A percentile compares a stretch with the other conserved stretches of the same genome.
These are phyloP conservation scores for Ceratobasidium sp. DNA, from an alignment of 1,284 basidiomycete genomes.

Conservation along the genomic window DNA sequence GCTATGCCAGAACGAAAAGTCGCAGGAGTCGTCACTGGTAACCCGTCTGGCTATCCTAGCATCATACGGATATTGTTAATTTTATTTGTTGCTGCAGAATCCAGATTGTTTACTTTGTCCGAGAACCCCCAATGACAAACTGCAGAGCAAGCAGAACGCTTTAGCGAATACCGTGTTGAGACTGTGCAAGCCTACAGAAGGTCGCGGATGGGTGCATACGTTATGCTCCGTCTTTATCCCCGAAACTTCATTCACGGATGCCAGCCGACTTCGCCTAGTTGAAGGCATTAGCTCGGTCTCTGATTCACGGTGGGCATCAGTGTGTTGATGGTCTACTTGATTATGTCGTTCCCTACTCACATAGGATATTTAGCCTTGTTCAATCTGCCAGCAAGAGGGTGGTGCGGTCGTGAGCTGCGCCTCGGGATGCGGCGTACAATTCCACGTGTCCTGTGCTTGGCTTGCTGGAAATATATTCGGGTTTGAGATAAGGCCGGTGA, in stretches of 20 bases:
- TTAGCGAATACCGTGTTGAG: conserved; percentile 72
- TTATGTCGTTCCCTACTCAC: conserved; percentile 43
- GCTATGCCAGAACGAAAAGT: conserved; percentile 80
- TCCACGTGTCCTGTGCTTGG: conserved; percentile 93
- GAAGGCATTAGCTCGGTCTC: conserved; percentile 87
- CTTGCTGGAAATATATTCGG: conserved; percentile 80
- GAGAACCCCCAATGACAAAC: conserved; percentile 53
- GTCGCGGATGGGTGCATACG: conserved; percentile 90
- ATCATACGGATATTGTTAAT: conserved; percentile 38
- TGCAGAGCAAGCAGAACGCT: conserved; percentile 56
- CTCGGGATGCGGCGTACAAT: conserved; percentile 73
- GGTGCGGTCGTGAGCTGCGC: conserved; percentile 83
- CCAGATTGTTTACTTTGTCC: conserved; percentile 78
- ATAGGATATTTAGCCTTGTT: conserved; percentile 62
- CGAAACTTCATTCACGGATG: conserved; percentile 81
- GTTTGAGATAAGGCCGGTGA: conserved; percentile 85
- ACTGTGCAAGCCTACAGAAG: conserved; percentile 91
- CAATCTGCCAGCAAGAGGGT: conserved; percentile 62
- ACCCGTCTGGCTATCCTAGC: conserved; percentile 43
- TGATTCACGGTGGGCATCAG: conserved; percentile 48
- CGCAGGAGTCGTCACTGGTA: conserved; percentile 77
- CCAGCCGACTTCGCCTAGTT: conserved; percentile 70
- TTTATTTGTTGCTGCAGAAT: conserved; percentile 57
- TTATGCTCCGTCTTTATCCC: conserved; percentile 88
- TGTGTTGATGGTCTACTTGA: conserved; percentile 51